Conservation (phyloP, 2,329 filamentous ascomycete species). For the Xylariaceae sp. region DNA sequence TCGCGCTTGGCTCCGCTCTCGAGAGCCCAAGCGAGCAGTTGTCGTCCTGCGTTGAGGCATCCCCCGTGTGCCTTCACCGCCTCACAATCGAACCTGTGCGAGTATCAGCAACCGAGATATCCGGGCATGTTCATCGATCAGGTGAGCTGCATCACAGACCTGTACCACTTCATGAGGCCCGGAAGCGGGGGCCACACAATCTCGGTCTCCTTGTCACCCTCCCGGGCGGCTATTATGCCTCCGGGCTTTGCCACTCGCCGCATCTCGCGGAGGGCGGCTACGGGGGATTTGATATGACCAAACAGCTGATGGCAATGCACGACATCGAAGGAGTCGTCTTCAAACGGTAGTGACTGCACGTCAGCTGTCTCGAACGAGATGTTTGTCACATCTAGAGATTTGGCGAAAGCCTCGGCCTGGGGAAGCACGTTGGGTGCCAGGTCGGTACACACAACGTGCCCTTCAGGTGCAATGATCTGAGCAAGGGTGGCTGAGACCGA, state of each 20-base stretch:
- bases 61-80: constrained; percentile 3
- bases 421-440: constrained; percentile 1
- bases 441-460: constrained; percentile 1
- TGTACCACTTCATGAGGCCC: constrained; percentile 5
- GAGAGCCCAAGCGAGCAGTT: constrained; percentile 7
- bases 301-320: constrained; percentile 23
- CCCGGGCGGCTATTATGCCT: constrained; percentile 23
- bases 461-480: constrained; percentile 1
- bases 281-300: constrained; percentile 16
- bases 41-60: constrained; percentile 2
- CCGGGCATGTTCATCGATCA: background rate
- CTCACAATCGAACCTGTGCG: background rate
- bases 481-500: background rate
- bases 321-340: constrained; percentile 21
- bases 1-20: constrained; percentile 2
- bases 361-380: constrained; percentile 20
- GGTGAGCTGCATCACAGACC: background rate
- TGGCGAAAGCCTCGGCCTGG: background rate
- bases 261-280: constrained; percentile 22
- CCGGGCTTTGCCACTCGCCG: constrained; percentile 22
- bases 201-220: constrained; percentile 26
- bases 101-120: background rate
- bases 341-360: constrained; percentile 25
- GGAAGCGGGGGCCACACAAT: constrained; percentile 5
- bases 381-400: constrained; percentile 2